Evolutionary conservation across 768 basidiomycete genomes (phyloP).

Genomic region (Ramaria sp.): DNA sequence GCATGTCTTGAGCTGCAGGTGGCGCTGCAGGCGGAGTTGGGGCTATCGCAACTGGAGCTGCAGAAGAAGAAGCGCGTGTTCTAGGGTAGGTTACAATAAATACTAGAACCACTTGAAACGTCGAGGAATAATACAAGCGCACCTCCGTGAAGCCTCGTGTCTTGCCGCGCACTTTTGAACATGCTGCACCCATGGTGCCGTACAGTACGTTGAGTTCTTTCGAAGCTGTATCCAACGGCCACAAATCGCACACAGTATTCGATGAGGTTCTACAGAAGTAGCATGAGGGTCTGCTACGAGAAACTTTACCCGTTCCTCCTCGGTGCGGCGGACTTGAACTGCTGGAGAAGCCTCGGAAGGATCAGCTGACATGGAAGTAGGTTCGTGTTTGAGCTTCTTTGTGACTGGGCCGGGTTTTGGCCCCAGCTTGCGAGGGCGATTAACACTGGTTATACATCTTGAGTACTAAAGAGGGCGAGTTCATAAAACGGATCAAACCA

Average conservation of each 20-base stretch:
- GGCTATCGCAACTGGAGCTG: neutral
- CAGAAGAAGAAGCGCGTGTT: no score
- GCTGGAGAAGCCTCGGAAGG: slow-evolving; percentile 37
- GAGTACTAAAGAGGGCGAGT: slow-evolving; percentile 12
- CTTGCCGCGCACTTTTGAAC: slow-evolving; percentile 1
- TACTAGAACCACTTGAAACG: no score
- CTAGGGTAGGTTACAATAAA: no score
- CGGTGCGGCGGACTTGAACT: slow-evolving; percentile 23
- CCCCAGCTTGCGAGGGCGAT: neutral
- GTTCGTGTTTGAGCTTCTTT: slow-evolving; percentile 3
- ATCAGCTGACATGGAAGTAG: slow-evolving; percentile 7
- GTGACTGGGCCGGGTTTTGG: neutral
- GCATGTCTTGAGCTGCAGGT: no score
- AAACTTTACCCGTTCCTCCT: slow-evolving; percentile 40
- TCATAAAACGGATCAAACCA: slow-evolving; percentile 19
- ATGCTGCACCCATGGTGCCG: slow-evolving; percentile 8
- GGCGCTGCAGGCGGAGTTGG: no score
- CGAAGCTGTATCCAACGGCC: slow-evolving; percentile 53
- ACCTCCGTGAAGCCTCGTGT: neutral
- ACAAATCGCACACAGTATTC: slow-evolving; percentile 52
- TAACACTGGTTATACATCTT: slow-evolving; percentile 1
- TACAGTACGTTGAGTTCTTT: slow-evolving; percentile 25
- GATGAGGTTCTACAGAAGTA: slow-evolving; percentile 37
- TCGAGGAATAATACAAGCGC: neutral
- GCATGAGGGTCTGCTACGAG: slow-evolving; percentile 44